Conservation (phyloP, 1,284 basidiomycete genomes). For the Rhodofomes roseus region DNA sequence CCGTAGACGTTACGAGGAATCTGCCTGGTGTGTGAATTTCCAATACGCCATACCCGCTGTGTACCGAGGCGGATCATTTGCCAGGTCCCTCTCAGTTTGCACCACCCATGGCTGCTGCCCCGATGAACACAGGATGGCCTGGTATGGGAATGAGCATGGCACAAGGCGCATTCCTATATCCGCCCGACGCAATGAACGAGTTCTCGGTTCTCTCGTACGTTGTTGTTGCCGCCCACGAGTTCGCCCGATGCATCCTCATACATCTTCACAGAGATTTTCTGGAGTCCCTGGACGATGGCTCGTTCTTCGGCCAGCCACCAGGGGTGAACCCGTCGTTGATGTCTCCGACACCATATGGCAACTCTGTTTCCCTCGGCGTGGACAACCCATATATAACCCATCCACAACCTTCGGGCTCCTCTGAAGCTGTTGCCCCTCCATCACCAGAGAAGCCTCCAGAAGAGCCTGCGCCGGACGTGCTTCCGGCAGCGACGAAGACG, state of each 20-base stretch:
- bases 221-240: conserved; percentile 3
- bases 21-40: conserved; percentile 23
- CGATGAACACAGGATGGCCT: conserved; percentile 48
- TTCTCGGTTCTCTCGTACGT: conserved; percentile 78
- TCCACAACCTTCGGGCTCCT: conserved; percentile 2
- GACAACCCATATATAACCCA: conserved; percentile 25
- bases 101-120: conserved; percentile 20
- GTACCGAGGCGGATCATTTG: conserved; percentile 5
- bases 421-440: conserved; percentile 10
- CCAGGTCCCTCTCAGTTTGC: conserved; percentile 21
- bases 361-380: conserved; percentile 24
- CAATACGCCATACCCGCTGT: conserved; percentile 9
- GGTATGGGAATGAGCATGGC: conserved; percentile 34
- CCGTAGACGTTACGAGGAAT: conserved; percentile 23
- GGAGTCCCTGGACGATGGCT: conserved; percentile 71
- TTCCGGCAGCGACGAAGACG: conserved; percentile 70
- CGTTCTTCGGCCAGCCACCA: conserved; percentile 59
- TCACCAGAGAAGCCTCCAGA: conserved; percentile 25
- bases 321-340: conserved; percentile 47
- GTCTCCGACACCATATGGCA: conserved; percentile 39
- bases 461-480: conserved; percentile 37
- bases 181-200: conserved; percentile 71
- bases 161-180: conserved; percentile 56
- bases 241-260: neutral
- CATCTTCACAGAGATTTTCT: conserved; percentile 64